Conservation (phyloP, 768 basidiomycete genomes). For the Russula foetens region DNA sequence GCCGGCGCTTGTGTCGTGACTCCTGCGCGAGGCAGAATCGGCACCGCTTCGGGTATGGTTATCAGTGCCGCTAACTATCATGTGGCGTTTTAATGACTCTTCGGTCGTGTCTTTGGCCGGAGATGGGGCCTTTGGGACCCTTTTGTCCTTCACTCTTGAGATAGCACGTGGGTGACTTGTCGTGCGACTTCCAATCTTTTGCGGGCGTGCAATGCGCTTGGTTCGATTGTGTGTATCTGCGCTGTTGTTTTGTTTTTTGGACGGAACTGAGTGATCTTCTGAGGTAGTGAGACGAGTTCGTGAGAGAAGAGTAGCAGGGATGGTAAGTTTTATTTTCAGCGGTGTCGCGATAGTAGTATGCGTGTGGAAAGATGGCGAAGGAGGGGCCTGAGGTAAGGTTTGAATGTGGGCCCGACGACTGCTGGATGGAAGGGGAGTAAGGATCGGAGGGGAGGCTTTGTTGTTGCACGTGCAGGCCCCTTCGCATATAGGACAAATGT, state of each 20-base stretch:
- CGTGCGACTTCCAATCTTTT: background rate
- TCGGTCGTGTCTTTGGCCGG: conserved; percentile 20
- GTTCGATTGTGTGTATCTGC: background rate
- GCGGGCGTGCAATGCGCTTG: conserved; percentile 10
- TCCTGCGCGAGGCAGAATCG: conserved; percentile 8
- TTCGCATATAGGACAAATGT: conserved; percentile 88
- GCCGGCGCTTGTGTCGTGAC: conserved; percentile 11
- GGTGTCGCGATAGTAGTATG: conserved; percentile 1
- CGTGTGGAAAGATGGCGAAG: background rate
- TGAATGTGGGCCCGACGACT: conserved; percentile 1
- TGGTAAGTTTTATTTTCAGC: conserved; percentile 22
- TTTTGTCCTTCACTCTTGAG: conserved; percentile 8
- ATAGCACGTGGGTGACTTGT: background rate
- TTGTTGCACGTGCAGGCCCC: conserved; percentile 75
- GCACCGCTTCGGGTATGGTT: conserved; percentile 3
- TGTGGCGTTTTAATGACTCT: background rate
- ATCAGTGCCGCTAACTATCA: background rate
- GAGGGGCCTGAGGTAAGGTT: background rate
- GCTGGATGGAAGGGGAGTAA: background rate
- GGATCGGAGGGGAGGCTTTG: conserved; percentile 16
- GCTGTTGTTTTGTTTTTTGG: conserved; percentile 12
- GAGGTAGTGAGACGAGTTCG: conserved; percentile 7
- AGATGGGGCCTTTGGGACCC: conserved; percentile 3
- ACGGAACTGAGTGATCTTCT: background rate
- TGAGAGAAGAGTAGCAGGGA: conserved; percentile 17